Evolutionary conservation across 805 yeast species (phyloP), one percentile per base, ranked within the genome.

Genomic region (Vanderwaltozyma tropicalis): DNA sequence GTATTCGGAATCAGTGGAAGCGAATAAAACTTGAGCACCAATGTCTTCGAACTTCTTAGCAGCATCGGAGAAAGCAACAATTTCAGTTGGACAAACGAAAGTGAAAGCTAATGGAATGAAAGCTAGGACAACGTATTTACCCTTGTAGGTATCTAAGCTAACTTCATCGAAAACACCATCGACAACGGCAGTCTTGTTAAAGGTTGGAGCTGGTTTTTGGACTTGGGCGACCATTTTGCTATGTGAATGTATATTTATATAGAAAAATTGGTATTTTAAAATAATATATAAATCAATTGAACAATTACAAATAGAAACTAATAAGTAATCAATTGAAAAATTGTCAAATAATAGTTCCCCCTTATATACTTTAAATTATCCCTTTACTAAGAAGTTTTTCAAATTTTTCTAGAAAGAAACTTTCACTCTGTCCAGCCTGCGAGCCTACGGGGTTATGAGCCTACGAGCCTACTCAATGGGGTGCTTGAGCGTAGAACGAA

Each of bases 61-160:
- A 52, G 96, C 96, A 55, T 89, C 95, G 48, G 96, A 84, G 81
- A 87, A 92, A 55, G 97, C 97, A 68, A 89, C 80, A 72, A 92
- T 88, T 75, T 92, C 97, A 52, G 98, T 92, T 67, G 98, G 98
- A 72, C 98, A 92, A 48, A 92, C 97, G 55, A 92, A 92, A 45
- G 98, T 92, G 89, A 92, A 92, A 38, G 97, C 98, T 76, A 89
- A 72, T 67, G 98, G 98, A 66, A 92, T 81, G 73, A 92, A 92
- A 47, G 94, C 97, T 59, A 92, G 75, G 49, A 92, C 69, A 52
- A 92, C 95, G 95, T 96, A 92, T 71, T 92, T 85, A 62, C 97
- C 97, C 72, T 80, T 80, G 84, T 80, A 92, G 69, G 84, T 81
- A 58, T 89, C 97, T 55, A 92, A 79, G 45, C 94, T 74, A 55